phyloP scores from a whole-genome alignment of 495 filamentous ascomycete genomes.

The Neurospora sp. region DNA sequence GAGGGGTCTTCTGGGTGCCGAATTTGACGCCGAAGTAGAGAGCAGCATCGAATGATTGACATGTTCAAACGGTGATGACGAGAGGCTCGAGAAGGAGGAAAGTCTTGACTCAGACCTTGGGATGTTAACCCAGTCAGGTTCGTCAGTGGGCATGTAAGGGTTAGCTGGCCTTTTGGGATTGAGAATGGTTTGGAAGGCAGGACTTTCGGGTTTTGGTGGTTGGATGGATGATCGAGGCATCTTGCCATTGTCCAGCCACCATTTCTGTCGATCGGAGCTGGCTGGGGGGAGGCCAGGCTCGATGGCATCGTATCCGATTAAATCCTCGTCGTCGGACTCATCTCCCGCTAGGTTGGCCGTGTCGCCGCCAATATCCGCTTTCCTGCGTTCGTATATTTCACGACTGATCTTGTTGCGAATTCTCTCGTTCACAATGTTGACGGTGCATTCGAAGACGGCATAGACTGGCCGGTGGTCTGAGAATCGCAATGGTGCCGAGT shows the following conservation, averaged over 20 bases:
- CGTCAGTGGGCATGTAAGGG: slow-evolving; percentile 59
- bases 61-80: slow-evolving; percentile 37
- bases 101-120: slow-evolving; percentile 36
- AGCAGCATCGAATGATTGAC: slow-evolving; percentile 36
- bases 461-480: slow-evolving; percentile 94
- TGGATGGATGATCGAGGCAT: slow-evolving; percentile 62
- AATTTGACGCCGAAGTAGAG: slow-evolving; percentile 31
- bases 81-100: slow-evolving; percentile 34
- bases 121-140: slow-evolving; percentile 71
- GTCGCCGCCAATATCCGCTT: slow-evolving; percentile 43
- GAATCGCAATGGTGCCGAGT: slow-evolving; percentile 65
- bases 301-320: slow-evolving; percentile 63
- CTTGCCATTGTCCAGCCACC: slow-evolving; percentile 87
- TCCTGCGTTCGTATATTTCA: slow-evolving; percentile 60
- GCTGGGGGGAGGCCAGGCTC: slow-evolving; percentile 76
- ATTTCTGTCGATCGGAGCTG: slow-evolving; percentile 81
- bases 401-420: slow-evolving; percentile 59
- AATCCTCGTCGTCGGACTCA: slow-evolving; percentile 64
- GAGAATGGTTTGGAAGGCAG: slow-evolving; percentile 41
- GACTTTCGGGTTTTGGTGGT: slow-evolving; percentile 44
- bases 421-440: slow-evolving; percentile 67
- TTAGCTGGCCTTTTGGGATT: slow-evolving; percentile 72
- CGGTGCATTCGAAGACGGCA: slow-evolving; percentile 72
- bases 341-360: slow-evolving; percentile 36
- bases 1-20: slow-evolving; percentile 33